Evolutionary conservation across 1,139 yeast genomes (phyloP), one percentile per base, ranked within the genome.

Genomic region (Lodderomyces beijingensis): DNA sequence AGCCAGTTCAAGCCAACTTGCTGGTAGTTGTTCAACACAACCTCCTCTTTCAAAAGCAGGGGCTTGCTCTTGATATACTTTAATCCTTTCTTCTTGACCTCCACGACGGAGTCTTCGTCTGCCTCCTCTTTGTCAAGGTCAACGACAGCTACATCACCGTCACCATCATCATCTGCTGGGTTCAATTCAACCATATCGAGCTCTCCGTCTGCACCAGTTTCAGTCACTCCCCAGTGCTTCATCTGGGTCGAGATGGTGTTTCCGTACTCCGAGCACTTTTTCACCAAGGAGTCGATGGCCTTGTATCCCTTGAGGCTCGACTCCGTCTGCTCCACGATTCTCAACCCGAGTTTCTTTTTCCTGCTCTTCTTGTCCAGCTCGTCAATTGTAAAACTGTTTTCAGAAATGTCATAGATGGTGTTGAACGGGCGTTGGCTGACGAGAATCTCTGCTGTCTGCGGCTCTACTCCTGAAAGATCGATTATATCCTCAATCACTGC

Each of bases 1-100:
- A 93, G 65, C 99, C 99, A 93, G 54, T 91, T 91, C 35, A 93
- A 65, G 32, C 99, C 99, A 13, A 91, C 95, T 49, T 88, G 91
- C 62, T 91, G 98, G 55, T 91, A 91, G 49, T 78, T 80, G 50
- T 91, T 91, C 46, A 91, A 65, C 26, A 74, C 75, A 19, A 86
- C 68, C 15, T 77, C 84, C 0, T 67, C 68, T 0, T 85, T 66
- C 40, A 91, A 57, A 28, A 81, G 58, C 9, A 60, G 53, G 3
- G 98, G 98, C 50, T 86, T 81, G 31, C 74, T 77, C 30, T 69
- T 76, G 56, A 87, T 75, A 53, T 81, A 91, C 13, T 48, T 47
- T 27, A 62, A 46, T 1, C 61, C 55, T 37, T 46, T 52, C 22
- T 47, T 48, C 37, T 48, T 50, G 6, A 38, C 41, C n/a, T 35